Evolutionary conservation across 495 filamentous ascomycete species (phyloP).

Genomic region (Trichoderma virens): DNA sequence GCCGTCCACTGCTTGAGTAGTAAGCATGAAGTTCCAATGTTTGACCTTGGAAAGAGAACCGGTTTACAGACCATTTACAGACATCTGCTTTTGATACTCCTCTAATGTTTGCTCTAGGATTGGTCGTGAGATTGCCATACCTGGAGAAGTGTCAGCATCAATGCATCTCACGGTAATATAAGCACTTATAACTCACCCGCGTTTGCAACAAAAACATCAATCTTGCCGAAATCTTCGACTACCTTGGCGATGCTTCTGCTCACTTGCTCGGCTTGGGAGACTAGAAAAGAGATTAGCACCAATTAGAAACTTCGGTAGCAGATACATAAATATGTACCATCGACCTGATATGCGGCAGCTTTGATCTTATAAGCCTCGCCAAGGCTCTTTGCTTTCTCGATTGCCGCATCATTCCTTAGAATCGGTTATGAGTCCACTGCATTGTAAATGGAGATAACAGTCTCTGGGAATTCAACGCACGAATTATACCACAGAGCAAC

Average conservation of each 20-base stretch:
- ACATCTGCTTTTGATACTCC: constrained; percentile 41
- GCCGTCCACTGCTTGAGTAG: constrained; percentile 38
- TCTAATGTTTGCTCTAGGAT: constrained; percentile 39
- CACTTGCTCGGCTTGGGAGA: constrained; percentile 44
- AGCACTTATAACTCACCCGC: constrained; percentile 21
- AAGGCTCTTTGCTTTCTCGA: constrained; percentile 42
- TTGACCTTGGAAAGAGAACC: constrained; percentile 20
- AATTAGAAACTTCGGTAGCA: not conserved
- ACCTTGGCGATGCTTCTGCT: constrained; percentile 36
- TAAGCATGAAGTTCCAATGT: not conserved
- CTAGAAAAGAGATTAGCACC: constrained; percentile 21
- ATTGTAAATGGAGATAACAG: constrained; percentile 11
- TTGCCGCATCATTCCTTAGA: constrained; percentile 38
- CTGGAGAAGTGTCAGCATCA: constrained; percentile 14
- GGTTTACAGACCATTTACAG: constrained; percentile 25
- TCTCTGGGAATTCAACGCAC: constrained; percentile 22
- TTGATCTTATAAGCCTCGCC: constrained; percentile 44
- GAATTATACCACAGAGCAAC: constrained; percentile 38
- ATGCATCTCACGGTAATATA: not conserved
- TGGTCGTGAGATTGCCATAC: constrained; percentile 45
- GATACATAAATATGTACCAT: constrained; percentile 44
- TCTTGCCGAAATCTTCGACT: constrained; percentile 38
- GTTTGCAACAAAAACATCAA: constrained; percentile 28
- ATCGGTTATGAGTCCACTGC: constrained; percentile 25
- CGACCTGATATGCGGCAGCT: constrained; percentile 50